Conservation (phyloP, 257 asterid genomes). For the Plectranthus barbatus region DNA sequence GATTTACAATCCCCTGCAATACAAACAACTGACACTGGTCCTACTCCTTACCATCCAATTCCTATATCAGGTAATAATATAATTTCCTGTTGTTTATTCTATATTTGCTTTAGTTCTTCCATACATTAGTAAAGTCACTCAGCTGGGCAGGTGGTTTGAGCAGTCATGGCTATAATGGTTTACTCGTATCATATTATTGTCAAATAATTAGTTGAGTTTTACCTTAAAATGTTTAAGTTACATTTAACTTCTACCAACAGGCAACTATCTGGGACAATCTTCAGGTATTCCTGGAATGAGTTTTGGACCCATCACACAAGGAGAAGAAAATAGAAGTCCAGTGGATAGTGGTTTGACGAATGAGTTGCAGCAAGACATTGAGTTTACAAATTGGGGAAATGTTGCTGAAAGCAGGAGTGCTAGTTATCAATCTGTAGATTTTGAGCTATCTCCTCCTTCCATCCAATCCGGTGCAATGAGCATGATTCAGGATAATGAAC, state of each 20-base stretch:
- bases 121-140: conserved; percentile 1
- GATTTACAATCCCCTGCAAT: conserved; percentile 31
- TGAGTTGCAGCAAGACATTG: conserved; percentile 33
- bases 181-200: neutral
- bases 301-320: conserved; percentile 29
- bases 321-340: conserved; percentile 24
- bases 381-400: conserved; percentile 49
- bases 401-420: conserved; percentile 34
- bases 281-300: conserved; percentile 36
- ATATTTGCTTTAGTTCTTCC: neutral
- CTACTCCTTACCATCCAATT: conserved; percentile 30
- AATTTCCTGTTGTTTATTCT: neutral
- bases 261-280: conserved; percentile 42
- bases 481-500: conserved; percentile 38
- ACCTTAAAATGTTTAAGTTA: neutral
- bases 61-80: conserved; percentile 32
- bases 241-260: conserved; percentile 30
- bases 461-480: conserved; percentile 33
- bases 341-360: conserved; percentile 27
- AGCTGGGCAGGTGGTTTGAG: neutral
- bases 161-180: neutral
- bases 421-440: conserved; percentile 37
- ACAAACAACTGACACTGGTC: conserved; percentile 27
- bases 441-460: conserved; percentile 39
- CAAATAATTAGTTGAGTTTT: neutral